phyloP scores from a whole-genome alignment of 2,329 filamentous ascomycete genomes.

The Metarhizium sp. region DNA sequence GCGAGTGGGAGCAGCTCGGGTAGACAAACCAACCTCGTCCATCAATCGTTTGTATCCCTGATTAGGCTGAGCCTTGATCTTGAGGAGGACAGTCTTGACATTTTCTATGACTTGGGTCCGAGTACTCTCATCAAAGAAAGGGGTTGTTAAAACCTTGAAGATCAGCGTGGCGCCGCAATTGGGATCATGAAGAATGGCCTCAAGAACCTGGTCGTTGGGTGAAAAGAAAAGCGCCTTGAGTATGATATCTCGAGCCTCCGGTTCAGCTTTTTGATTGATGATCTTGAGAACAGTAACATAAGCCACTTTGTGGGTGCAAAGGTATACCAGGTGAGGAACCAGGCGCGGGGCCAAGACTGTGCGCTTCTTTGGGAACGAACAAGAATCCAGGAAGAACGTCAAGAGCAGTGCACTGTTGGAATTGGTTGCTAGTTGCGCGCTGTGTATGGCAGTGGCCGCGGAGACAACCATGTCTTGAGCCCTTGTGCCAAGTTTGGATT shows the following conservation, averaged over 20 bases:
- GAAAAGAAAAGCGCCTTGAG: constrained; percentile 90
- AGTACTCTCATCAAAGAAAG: constrained; percentile 91
- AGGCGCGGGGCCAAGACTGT: constrained; percentile 87
- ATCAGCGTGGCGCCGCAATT: constrained; percentile 90
- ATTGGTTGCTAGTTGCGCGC: constrained; percentile 91
- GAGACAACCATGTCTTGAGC: constrained; percentile 94
- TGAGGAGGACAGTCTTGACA: constrained; percentile 77
- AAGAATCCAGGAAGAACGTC: constrained; percentile 97
- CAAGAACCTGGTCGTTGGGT: constrained; percentile 72
- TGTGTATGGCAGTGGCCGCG: constrained; percentile 90
- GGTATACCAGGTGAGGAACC: constrained; percentile 83
- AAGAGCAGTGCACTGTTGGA: constrained; percentile 88
- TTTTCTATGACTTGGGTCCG: constrained; percentile 83
- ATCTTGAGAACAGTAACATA: constrained; percentile 96
- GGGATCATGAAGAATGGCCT: constrained; percentile 85
- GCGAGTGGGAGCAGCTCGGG: constrained; percentile 38
- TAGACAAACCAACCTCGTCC: constrained; percentile 93
- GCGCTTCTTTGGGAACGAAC: constrained; percentile 85
- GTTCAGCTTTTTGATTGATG: constrained; percentile 93
- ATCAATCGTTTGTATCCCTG: constrained; percentile 98
- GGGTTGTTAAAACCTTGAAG: constrained; percentile 96
- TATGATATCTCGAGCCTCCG: constrained; percentile 83
- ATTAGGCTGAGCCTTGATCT: constrained; percentile 84
- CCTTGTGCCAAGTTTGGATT: constrained; percentile 90
- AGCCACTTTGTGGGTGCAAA: constrained; percentile 97